Evolutionary conservation across 2,329 filamentous ascomycete genomes (phyloP), one percentile per base, ranked within the genome.

Genomic region (Sphaerulina vaccinii): DNA sequence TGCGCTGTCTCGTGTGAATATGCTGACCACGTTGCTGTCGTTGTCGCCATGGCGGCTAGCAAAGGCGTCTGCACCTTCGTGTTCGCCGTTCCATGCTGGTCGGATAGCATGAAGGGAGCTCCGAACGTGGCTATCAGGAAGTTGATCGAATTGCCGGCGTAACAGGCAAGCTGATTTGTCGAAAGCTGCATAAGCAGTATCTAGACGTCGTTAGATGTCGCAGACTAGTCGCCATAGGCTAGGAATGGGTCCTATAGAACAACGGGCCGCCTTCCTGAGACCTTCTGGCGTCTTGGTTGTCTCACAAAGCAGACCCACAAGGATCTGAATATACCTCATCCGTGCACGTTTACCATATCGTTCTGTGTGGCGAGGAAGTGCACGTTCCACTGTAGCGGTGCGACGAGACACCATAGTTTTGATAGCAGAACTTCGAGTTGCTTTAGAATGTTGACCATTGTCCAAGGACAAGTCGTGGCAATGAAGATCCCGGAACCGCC

Each of bases 191-290:
- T 10, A 32, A 32, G 27, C 27, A 32, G n/a, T 11, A 32, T 11
- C 27, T 32, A 32, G 27, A 32, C n/a, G 27, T 32, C 27, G 27
- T 32, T 32, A 32, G 27, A 10, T 32, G 27, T 29, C 27, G 27
- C 27, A 3, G 5, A 4, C 3, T 32, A 32, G 27, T 32, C 27
- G 27, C 27, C n/a, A 7, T 22, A 39, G 37, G 16, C 10, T 39
- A 21, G 37, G 18, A 21, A 7, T 39, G 16, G 13, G 18, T 18
- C 16, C 4, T 23, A 39, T 21, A 39, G 37, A 39, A 39, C 16
- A 39, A 22, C 37, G 37, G 37, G 18, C 16, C 37, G 37, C 16
- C 37, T 39, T 39, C 27, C 37, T 39, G 37, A 39, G 37, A 39
- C 37, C 37, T 39, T 39, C 37, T 39, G 18, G 37, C 37, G 37